phyloP scores from a whole-genome alignment of 805 yeast species.

The Brettanomyces custersianus region DNA sequence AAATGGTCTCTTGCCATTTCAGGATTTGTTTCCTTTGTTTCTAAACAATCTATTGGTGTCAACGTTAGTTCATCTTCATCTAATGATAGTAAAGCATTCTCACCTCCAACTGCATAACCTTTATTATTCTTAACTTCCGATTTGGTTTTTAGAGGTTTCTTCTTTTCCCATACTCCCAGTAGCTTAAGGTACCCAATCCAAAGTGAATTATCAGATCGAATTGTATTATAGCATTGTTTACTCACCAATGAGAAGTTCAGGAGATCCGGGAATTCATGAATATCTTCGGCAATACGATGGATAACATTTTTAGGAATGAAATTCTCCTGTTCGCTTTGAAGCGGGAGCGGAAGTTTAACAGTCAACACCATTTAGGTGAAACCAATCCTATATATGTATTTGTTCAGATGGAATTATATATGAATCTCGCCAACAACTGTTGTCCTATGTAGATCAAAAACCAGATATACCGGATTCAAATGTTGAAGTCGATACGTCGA shows the following conservation, averaged over 20 bases:
- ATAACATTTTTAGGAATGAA: slow-evolving; percentile 6
- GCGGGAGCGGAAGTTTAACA: background rate
- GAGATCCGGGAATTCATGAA: slow-evolving; percentile 18
- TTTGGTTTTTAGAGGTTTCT: background rate
- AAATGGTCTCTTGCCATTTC: slow-evolving; percentile 18
- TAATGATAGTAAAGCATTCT: slow-evolving; percentile 10
- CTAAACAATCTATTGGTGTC: slow-evolving; percentile 20
- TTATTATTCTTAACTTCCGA: background rate
- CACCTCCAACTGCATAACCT: background rate
- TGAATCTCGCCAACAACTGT: no score
- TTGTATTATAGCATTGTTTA: slow-evolving; percentile 18
- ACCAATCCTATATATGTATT: no score
- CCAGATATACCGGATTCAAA: no score
- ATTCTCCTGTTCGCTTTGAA: background rate
- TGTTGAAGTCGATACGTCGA: no score
- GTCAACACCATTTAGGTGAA: background rate
- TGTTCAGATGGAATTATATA: no score
- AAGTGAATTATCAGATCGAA: slow-evolving; percentile 12
- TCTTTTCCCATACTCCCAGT: slow-evolving; percentile 18
- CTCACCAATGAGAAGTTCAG: slow-evolving; percentile 20
- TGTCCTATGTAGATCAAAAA: no score
- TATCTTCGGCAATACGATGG: slow-evolving; percentile 14
- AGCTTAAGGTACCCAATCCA: slow-evolving; percentile 19
- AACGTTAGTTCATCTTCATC: slow-evolving; percentile 8
- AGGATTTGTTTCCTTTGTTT: slow-evolving; percentile 15